Percentiles rank a stretch among this genome's conserved stretches.
These are phyloP conservation scores for Toxicodendron radicans DNA, from an alignment of 345 rosid species.

Conservation along the genomic window DNA sequence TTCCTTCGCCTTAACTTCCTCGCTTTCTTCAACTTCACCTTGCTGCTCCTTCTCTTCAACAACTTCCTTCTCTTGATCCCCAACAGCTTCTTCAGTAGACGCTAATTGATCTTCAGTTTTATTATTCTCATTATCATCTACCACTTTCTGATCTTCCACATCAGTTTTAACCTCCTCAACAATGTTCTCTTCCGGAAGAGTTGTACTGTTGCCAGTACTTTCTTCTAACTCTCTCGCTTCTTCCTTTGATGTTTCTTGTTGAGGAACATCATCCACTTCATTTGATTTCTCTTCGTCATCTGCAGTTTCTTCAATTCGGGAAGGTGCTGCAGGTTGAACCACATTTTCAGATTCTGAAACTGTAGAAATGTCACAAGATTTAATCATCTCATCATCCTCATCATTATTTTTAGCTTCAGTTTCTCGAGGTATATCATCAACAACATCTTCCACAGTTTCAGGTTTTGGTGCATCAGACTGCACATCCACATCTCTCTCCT, in stretches of 20 bases:
- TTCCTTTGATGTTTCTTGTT: not conserved
- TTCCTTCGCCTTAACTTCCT: conserved; percentile 3
- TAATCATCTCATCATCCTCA: conserved; percentile 37
- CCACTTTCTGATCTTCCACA: conserved; percentile 19
- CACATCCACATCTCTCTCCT: conserved; percentile 21
- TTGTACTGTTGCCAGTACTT: not conserved
- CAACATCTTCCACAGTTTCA: conserved; percentile 22
- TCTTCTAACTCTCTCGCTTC: conserved; percentile 2
- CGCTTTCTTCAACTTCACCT: conserved; percentile 22
- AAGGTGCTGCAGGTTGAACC: not conserved
- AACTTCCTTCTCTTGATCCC: conserved; percentile 23
- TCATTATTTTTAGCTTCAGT: conserved; percentile 11
- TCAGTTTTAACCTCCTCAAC: conserved; percentile 26
- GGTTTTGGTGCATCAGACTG: conserved; percentile 22
- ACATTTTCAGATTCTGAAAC: conserved; percentile 24
- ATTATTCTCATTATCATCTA: not conserved
- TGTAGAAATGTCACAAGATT: conserved; percentile 11
- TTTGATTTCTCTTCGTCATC: conserved; percentile 16
- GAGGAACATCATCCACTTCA: not conserved
- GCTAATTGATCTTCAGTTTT: not conserved
- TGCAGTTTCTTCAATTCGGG: not conserved
- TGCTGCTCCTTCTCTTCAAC: conserved; percentile 6
- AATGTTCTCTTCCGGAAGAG: conserved; percentile 20
- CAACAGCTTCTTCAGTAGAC: conserved; percentile 5
- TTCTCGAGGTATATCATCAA: conserved; percentile 4